A percentile compares a stretch with the other conserved stretches of the same genome.
phyloP scores from a whole-genome alignment of 2,329 filamentous ascomycete genomes.

The Erysiphe pisi region DNA sequence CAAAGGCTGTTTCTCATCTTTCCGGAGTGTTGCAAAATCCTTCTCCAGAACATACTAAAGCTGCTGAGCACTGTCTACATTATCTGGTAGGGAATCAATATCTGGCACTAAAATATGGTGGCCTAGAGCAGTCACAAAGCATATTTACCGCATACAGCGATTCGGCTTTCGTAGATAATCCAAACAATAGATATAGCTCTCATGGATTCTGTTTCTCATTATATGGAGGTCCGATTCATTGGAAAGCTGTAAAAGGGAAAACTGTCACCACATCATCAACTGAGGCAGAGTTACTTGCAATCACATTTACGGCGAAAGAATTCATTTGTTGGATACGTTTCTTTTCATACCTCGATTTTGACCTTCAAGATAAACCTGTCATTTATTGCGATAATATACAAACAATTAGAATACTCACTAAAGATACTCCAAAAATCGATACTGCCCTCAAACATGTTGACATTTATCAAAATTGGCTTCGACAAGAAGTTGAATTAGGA shows the following conservation, averaged over 20 bases:
- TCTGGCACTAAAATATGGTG: too few species aligned
- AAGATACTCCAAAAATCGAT: neutral
- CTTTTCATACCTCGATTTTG: neutral
- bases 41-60: slow-evolving; percentile 6
- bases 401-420: neutral
- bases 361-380: neutral
- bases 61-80: slow-evolving; percentile 23
- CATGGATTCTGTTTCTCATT: too few species aligned
- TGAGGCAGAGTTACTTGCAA: slow-evolving; percentile 19
- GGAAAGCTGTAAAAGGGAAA: too few species aligned
- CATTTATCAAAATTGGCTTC: neutral
- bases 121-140: too few species aligned
- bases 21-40: slow-evolving; percentile 16
- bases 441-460: neutral
- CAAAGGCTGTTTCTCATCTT: slow-evolving; percentile 22
- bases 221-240: too few species aligned
- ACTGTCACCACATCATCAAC: slow-evolving; percentile 16
- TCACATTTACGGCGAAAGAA: slow-evolving; percentile 7
- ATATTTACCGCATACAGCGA: too few species aligned
- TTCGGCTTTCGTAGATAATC: too few species aligned
- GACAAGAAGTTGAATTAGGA: neutral
- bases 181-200: too few species aligned
- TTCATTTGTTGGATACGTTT: slow-evolving; percentile 1
- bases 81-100: too few species aligned
- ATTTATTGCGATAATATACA: slow-evolving; percentile 19